Percentiles rank a stretch among this genome's conserved stretches.
phyloP scores from a whole-genome alignment of 73 alveolate genomes.

The Paramecium caudatum region DNA sequence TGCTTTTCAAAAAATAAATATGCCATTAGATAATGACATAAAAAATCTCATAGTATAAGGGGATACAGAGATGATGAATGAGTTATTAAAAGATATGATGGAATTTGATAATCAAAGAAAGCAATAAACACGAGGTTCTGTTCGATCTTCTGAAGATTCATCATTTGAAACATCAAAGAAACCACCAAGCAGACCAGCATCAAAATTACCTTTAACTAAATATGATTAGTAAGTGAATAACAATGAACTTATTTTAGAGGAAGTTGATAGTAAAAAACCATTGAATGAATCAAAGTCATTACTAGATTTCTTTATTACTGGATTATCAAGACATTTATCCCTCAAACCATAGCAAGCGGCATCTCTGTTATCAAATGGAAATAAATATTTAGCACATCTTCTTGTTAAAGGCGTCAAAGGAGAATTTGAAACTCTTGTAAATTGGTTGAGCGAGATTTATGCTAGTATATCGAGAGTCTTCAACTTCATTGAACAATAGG shows the following conservation, averaged over 20 bases:
- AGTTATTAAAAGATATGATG: conserved; percentile 69
- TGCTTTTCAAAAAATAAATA: conserved; percentile 74
- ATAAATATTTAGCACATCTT: conserved; percentile 88
- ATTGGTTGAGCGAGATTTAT: conserved; percentile 86
- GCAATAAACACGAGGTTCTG: conserved; percentile 51
- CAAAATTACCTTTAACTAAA: conserved; percentile 40
- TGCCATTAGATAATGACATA: conserved; percentile 73
- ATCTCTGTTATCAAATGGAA: conserved; percentile 87
- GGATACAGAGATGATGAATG: conserved; percentile 71
- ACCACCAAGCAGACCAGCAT: conserved; percentile 69
- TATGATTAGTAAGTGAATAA: conserved; percentile 47
- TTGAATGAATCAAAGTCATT: conserved; percentile 65
- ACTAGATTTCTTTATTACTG: conserved; percentile 66
- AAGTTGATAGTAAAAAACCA: conserved; percentile 65
- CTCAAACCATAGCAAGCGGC: conserved; percentile 83
- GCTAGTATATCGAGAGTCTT: conserved; percentile 73
- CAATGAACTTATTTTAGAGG: conserved; percentile 62
- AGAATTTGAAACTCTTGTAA: conserved; percentile 85
- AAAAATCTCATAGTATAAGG: conserved; percentile 72
- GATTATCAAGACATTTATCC: conserved; percentile 63
- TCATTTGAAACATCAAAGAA: conserved; percentile 45
- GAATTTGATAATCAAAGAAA: conserved; percentile 71
- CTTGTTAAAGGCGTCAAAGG: conserved; percentile 93
- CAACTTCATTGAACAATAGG: conserved; percentile 62
- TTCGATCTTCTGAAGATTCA: conserved; percentile 67